Base-by-base conservation (phyloP, 1,284 basidiomycete species). In the Sporisorium sorghi region DNA sequence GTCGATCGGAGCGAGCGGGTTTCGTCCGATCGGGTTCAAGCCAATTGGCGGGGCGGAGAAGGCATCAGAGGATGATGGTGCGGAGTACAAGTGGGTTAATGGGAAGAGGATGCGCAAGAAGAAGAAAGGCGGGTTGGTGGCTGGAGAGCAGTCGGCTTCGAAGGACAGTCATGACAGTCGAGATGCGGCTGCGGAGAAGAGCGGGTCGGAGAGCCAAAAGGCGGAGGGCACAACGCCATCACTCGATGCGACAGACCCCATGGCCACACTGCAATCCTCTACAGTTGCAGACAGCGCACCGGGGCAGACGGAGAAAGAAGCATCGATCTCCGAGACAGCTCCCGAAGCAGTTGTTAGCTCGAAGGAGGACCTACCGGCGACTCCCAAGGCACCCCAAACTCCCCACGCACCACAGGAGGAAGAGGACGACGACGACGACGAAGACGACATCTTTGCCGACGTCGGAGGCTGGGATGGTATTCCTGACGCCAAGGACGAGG, bases 401-500 rank as follows among this genome's bases (percentile, higher is more conserved):
- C n/a, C 32, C 12, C 33, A 15, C 28, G 21, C 24, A 21, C 7
- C 37, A n/a, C 5, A 6, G 33, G 10, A 35, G 33, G 33, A n/a
- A 9, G 11, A 35, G 5, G 47, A 56, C 9, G 55, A 67, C 12
- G 58, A 68, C 2, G 76, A 76, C 11, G 86, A 86, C 10, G 87
- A 87, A 28, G 86, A 87, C n/a, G 87, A 88, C 64, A 96, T 96
- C 58, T 97, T 97, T 83, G 92, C 90, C 1, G 93, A 87, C 53
- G 93, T 89, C 1, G 93, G 91, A 9, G 92, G 93, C 43, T 97
- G 96, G 83, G 87, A 90, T 54, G 92, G 91, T 49, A 81, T 88
- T 8, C 63, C 58, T 3, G 77, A 73, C 14, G 15, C 21, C 0
- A 76, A 72, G 2, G 77, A 67, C 11, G 75, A 73, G n/a, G 81